These are phyloP conservation scores for Geotrichum siamense DNA, from an alignment of 1,139 yeast species.

Conservation along the genomic window DNA sequence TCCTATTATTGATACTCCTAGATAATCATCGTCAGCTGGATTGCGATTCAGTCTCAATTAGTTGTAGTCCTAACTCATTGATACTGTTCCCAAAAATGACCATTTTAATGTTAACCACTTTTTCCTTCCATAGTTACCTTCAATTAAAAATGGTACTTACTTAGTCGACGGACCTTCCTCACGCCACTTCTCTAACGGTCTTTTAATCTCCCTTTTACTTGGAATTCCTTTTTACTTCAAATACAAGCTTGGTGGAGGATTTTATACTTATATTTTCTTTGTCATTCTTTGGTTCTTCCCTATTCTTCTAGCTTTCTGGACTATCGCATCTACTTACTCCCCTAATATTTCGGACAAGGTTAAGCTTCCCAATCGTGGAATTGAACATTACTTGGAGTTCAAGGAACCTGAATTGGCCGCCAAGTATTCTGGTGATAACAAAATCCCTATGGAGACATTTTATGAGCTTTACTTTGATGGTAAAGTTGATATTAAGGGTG, in stretches of 20 bases:
- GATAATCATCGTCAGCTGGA: no score
- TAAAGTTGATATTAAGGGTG: conserved; percentile 84
- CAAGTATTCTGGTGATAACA: conserved; percentile 63
- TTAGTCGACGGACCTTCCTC: conserved; percentile 93
- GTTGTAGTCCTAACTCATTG: no score
- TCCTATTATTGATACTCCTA: no score
- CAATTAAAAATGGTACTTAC: conserved; percentile 78
- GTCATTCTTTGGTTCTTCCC: conserved; percentile 55
- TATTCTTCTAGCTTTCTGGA: conserved; percentile 75
- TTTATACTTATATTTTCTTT: conserved; percentile 48
- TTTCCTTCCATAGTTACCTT: conserved; percentile 40
- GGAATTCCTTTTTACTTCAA: conserved; percentile 59
- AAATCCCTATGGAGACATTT: conserved; percentile 91
- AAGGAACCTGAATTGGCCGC: conserved; percentile 66
- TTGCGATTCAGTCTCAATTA: no score
- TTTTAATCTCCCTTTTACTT: conserved; percentile 47
- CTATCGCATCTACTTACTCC: conserved; percentile 63
- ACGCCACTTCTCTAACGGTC: conserved; percentile 60
- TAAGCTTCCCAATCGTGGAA: conserved; percentile 67
- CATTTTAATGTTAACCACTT: neutral
- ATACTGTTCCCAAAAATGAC: no score
- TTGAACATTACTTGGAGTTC: conserved; percentile 73
- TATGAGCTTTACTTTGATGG: conserved; percentile 79
- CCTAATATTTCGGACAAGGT: conserved; percentile 80
- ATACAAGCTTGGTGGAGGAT: conserved; percentile 67